These are phyloP conservation scores for Pseudogymnoascus sp. DNA, from an alignment of 2,329 filamentous ascomycete genomes.

Conservation along the genomic window DNA sequence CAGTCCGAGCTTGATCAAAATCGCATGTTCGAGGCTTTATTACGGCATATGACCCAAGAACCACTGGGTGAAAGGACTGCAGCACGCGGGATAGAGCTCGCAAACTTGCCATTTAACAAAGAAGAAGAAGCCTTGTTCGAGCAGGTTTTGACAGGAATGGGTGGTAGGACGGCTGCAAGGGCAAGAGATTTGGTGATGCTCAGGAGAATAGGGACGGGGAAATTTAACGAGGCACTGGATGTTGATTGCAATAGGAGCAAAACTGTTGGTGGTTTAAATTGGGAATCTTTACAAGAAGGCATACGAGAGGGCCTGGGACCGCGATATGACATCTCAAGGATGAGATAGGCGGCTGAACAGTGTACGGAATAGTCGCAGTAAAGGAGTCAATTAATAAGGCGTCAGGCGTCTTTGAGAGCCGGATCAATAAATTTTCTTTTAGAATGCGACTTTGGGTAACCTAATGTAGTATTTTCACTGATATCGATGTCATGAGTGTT, in stretches of 20 bases:
- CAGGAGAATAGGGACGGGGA: constrained; percentile 62
- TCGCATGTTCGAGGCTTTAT: constrained; percentile 58
- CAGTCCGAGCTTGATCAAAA: constrained; percentile 55
- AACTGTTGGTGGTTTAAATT: constrained; percentile 25
- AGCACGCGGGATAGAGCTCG: constrained; percentile 57
- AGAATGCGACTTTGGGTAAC: neutral
- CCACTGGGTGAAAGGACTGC: constrained; percentile 36
- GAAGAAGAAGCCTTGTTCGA: constrained; percentile 70
- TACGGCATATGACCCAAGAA: constrained; percentile 48
- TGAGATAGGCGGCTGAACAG: neutral
- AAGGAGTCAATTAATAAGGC: neutral
- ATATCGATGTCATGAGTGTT: neutral
- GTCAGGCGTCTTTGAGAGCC: neutral
- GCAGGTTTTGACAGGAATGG: constrained; percentile 56
- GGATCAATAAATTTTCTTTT: neutral
- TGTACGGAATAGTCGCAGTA: neutral
- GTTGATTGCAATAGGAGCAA: constrained; percentile 32
- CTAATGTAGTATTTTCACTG: neutral
- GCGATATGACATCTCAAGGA: constrained; percentile 3
- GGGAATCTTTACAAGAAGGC: constrained; percentile 23
- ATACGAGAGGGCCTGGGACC: constrained; percentile 27
- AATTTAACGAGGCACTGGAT: constrained; percentile 40
- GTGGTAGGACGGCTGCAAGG: constrained; percentile 55
- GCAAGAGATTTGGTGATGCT: constrained; percentile 69
- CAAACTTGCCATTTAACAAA: constrained; percentile 62